Base-by-base conservation (phyloP, 1,284 basidiomycete species). In the Ceratobasidium sp. region DNA sequence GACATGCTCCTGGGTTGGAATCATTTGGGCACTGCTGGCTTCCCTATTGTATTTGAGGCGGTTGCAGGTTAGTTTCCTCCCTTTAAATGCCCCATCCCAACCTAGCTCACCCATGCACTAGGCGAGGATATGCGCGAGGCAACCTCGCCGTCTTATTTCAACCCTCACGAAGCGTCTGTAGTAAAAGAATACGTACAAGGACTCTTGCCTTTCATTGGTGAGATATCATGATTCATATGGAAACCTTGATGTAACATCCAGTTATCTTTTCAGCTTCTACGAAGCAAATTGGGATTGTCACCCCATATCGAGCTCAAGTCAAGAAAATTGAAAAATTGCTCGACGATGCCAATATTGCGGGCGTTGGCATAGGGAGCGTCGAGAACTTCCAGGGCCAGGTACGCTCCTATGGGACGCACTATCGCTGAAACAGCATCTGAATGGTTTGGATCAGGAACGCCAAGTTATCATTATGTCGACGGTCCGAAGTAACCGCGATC, bases 81-180 rank as follows among this genome's bases (percentile, higher is more conserved):
- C 20, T n/a, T 58, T 13, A n/a, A n/a, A 1, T 40, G 38, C 8
- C 38, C 38, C 8, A 8, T 7, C 38, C 17, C 38, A 8, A 7
- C 7, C 8, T 7, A 40, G 7, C 38, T 40, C 38, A 40, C 45
- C 22, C 8, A 15, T 47, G 20, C 35, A 25, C 13, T 27, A 72
- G 72, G 72, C 6, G 83, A 84, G 70, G 87, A 89, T 72, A 80
- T 83, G 47, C 82, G 86, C 10, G 87, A 89, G 73, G 82, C 82
- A 1, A 82, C 81, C 0, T 88, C 87, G 0, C 87, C 87, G 0
- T 88, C 87, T 0, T 89, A 87, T 77, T 87, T 88, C 78, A 89
- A 89, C 70, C 79, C 84, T 43, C 80, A 83, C 45, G 87, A 89
- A 73, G 82, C 81, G 0, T 77, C 81, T 0, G 79, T 83, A 57